Base-by-base conservation (phyloP, 495 filamentous ascomycete species). In the Acidiella bohemica region DNA sequence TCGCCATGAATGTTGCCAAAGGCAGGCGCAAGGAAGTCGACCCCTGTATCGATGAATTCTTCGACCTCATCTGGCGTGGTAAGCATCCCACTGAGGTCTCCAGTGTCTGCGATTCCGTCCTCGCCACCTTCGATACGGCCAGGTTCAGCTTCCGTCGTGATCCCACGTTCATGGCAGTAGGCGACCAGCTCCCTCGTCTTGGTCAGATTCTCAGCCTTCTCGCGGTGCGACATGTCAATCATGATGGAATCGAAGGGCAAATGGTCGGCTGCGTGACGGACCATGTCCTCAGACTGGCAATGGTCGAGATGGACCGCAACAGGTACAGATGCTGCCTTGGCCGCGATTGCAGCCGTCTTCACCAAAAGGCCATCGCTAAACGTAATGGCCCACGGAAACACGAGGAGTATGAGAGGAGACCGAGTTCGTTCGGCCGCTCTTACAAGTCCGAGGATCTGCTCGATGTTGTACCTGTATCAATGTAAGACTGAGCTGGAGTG, bases 1-100 rank as follows among this genome's bases (percentile, higher is more conserved):
- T 78, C 75, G 5, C 84, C 83, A 63, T 88, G 82, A 24, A 92
- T 79, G 55, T 88, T 88, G 3, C 82, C 83, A 58, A 92, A 88
- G 5, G 81, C 80, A 0, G 84, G 84, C 7, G 82, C 83, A 11
- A 88, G 58, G 73, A 80, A 84, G 57, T 86, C 79, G 44, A 87
- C 83, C 0, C 84, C 83, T 20, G 80, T 84, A 11, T 66, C 68
- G 0, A 84, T 79, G 57, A 88, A 88, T 58, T 81, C 73, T 52
- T 72, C 61, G 27, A 78, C 80, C 58, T 87, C 73, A 53, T 82
- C 80, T 0, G 80, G 73, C 0, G 76, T 85, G n/a, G 83, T 92
- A 47, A 87, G 52, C 36, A 86, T 40, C 0, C 71, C 81, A 53
- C 80, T 78, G 14, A 87, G 56, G 47, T 84, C 81, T 0, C 60